Percentiles rank a stretch among this genome's conserved stretches.
Evolutionary conservation across 1,284 basidiomycete species (phyloP).

Genomic region (Cryptococcus depauperatus): DNA sequence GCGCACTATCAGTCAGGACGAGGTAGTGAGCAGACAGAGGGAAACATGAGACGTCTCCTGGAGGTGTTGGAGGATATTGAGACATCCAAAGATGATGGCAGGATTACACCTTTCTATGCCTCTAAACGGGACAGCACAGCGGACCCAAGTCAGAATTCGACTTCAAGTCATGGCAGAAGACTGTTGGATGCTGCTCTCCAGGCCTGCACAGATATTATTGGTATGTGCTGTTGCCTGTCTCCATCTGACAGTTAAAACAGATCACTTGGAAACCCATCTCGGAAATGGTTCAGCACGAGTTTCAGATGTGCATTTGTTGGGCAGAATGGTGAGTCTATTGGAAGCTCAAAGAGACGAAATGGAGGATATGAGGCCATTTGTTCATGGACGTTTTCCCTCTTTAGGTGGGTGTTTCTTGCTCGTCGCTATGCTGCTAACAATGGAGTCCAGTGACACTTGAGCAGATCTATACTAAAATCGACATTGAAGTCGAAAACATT

Average conservation of each 20-base stretch:
- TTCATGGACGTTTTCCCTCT: conserved; percentile 12
- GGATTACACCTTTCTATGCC: background rate
- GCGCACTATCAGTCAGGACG: background rate
- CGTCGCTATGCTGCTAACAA: background rate
- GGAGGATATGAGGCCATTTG: conserved; percentile 12
- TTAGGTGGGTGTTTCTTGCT: conserved; percentile 13
- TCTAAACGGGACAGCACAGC: too few species aligned
- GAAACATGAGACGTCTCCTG: conserved; percentile 3
- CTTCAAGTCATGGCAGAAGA: too few species aligned
- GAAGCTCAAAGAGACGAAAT: conserved; percentile 24
- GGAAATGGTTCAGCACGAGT: background rate
- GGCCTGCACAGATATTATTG: too few species aligned
- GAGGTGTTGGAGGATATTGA: conserved; percentile 2
- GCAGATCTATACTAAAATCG: conserved; percentile 18
- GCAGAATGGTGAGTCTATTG: conserved; percentile 11
- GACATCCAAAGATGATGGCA: background rate
- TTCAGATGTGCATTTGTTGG: background rate
- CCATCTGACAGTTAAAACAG: too few species aligned
- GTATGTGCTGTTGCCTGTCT: too few species aligned
- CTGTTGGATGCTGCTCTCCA: too few species aligned
- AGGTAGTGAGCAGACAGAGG: background rate
- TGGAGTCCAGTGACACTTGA: conserved; percentile 14
- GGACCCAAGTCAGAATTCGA: too few species aligned
- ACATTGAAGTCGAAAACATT: conserved; percentile 8
- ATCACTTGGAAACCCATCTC: too few species aligned